These are phyloP conservation scores for Bertia moriformis DNA, from an alignment of 2,329 filamentous ascomycete species.

Conservation along the genomic window DNA sequence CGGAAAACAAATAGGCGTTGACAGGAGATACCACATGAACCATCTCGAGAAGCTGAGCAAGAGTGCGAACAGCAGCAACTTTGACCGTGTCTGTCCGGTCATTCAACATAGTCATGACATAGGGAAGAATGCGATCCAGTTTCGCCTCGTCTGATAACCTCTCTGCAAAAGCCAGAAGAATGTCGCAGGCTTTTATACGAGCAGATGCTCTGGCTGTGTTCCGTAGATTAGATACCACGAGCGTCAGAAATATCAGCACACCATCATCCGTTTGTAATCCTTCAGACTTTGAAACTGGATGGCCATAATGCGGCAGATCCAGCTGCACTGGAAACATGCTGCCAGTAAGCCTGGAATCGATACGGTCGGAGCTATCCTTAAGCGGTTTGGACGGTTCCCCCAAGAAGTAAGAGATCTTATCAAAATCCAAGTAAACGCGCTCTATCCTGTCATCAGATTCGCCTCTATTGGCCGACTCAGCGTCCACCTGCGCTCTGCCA, in stretches of 20 bases:
- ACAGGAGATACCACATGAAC: conserved; percentile 51
- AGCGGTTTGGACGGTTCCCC: conserved; percentile 21
- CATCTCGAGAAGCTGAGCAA: conserved; percentile 54
- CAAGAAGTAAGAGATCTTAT: conserved; percentile 92
- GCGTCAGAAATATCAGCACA: conserved; percentile 54
- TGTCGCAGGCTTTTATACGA: conserved; percentile 53
- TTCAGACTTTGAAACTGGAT: background rate
- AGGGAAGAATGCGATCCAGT: conserved; percentile 56
- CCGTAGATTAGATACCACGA: conserved; percentile 55
- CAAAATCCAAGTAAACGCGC: conserved; percentile 82
- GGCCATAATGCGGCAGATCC: background rate
- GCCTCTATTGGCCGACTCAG: conserved; percentile 56
- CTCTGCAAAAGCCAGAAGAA: conserved; percentile 58
- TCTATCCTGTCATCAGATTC: conserved; percentile 92
- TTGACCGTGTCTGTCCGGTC: conserved; percentile 53
- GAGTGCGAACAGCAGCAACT: conserved; percentile 48
- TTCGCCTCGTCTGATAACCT: conserved; percentile 60
- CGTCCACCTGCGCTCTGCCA: conserved; percentile 57
- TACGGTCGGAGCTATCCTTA: background rate
- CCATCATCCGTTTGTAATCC: conserved; percentile 43
- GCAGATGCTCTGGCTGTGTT: conserved; percentile 55
- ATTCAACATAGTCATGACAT: conserved; percentile 47
- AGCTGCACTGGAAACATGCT: background rate
- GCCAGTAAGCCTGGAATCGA: background rate
- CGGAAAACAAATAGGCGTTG: conserved; percentile 23